Conservation (phyloP, 257 asterid species). For the Coffea eugenioides region DNA sequence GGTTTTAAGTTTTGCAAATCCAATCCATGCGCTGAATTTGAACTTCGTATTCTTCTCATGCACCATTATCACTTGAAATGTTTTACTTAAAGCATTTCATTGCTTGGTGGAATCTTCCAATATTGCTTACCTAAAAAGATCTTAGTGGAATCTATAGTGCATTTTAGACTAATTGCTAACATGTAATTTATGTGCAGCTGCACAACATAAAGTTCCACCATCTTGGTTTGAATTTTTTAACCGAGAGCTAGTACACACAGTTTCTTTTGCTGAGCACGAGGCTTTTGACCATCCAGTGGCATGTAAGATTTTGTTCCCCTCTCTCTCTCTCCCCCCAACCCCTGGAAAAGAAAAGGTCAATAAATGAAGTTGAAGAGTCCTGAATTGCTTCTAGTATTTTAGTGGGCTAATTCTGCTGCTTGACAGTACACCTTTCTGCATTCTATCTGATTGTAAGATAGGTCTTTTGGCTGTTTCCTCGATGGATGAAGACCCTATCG, state of each 20-base stretch:
- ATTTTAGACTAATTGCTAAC: conserved; percentile 22
- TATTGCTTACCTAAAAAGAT: not conserved
- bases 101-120: not conserved
- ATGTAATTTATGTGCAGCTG: conserved; percentile 47
- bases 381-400: conserved; percentile 2
- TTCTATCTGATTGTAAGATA: conserved; percentile 32
- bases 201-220: conserved; percentile 65
- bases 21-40: not conserved
- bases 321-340: not conserved
- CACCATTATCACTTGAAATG: not conserved
- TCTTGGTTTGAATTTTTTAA: conserved; percentile 89
- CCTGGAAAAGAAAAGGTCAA: not conserved
- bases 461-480: conserved; percentile 95
- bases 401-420: not conserved
- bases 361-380: not conserved
- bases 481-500: conserved; percentile 75
- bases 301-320: conserved; percentile 47
- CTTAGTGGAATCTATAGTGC: conserved; percentile 11
- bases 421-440: conserved; percentile 30
- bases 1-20: conserved; percentile 1
- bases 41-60: not conserved
- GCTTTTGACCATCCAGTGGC: conserved; percentile 99
- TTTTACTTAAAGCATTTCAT: not conserved
- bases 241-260: conserved; percentile 73
- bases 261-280: conserved; percentile 93